Percentiles rank a stretch among this genome's conserved stretches.
Conservation (phyloP, 176 grass and related monocot genomes). For the Rhipidocladum racemiflorum region DNA sequence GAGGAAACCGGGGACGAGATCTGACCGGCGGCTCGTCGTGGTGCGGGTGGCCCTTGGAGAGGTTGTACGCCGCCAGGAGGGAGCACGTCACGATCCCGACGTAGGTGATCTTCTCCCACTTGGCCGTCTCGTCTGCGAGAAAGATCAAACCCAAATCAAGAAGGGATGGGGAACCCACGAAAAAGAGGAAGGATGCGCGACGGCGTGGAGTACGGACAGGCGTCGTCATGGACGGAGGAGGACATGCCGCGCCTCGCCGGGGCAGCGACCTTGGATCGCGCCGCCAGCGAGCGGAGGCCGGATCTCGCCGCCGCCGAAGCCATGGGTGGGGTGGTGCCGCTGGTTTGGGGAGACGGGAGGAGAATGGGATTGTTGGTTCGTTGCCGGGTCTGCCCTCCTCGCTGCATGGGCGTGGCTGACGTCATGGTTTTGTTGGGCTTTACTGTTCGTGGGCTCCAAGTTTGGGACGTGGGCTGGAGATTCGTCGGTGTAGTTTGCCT, state of each 20-base stretch:
- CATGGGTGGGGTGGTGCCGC: slow-evolving; percentile 38
- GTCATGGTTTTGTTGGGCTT: not conserved
- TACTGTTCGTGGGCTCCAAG: not conserved
- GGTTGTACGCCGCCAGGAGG: slow-evolving; percentile 51
- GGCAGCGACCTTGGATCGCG: slow-evolving; percentile 34
- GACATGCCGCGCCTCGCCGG: slow-evolving; percentile 53
- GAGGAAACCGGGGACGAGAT: not conserved
- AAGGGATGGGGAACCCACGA: not conserved
- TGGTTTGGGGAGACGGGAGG: slow-evolving; percentile 12
- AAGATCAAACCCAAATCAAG: slow-evolving; percentile 6
- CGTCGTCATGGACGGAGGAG: slow-evolving; percentile 72
- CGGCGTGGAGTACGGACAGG: slow-evolving; percentile 40
- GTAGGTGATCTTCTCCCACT: slow-evolving; percentile 98
- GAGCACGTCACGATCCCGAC: slow-evolving; percentile 64
- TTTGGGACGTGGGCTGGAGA: not conserved
- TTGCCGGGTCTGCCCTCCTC: not conserved
- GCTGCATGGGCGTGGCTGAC: slow-evolving; percentile 14
- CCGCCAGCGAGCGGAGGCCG: slow-evolving; percentile 56
- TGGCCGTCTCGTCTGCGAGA: slow-evolving; percentile 71
- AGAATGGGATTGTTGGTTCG: not conserved
- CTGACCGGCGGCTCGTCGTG: slow-evolving; percentile 60
- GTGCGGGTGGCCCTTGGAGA: slow-evolving; percentile 89
- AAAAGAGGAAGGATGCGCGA: not conserved
- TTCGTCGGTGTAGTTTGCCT: too few relatives aligned
- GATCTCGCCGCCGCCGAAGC: slow-evolving; percentile 68